Percentiles rank a stretch among this genome's conserved stretches.
Evolutionary conservation across 163 green algal genomes (phyloP).

Genomic region (Scenedesmus sp.): DNA sequence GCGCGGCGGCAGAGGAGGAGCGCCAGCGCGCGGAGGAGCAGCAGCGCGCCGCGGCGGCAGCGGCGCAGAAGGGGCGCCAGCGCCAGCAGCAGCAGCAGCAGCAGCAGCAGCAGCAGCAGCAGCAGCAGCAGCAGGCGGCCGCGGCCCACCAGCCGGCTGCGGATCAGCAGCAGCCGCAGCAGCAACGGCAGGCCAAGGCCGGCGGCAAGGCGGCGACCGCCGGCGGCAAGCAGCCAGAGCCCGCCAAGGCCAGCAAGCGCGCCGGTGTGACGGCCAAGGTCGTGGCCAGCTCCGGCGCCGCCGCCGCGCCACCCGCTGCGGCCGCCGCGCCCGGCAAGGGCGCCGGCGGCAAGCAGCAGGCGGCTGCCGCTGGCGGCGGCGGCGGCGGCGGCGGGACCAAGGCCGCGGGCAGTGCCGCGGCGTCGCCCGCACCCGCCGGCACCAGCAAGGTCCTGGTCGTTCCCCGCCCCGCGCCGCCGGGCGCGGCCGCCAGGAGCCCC

Average conservation of each 20-base stretch:
- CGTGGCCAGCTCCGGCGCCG: no score
- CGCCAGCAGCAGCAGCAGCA: constrained; percentile 26
- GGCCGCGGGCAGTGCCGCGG: no score
- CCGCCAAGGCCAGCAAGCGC: neutral
- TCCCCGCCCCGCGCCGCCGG: no score
- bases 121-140: constrained; percentile 1
- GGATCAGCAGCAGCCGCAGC: constrained; percentile 24
- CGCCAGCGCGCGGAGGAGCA: no score
- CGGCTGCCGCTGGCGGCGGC: neutral
- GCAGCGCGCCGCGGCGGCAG: no score
- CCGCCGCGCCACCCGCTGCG: neutral
- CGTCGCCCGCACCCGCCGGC: neutral
- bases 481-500: no score
- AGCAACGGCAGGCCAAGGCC: neutral
- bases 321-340: no score
- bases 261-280: no score
- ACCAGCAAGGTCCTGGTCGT: no score
- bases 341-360: no score
- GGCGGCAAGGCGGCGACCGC: neutral
- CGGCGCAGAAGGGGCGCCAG: constrained; percentile 6
- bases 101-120: constrained; percentile 6
- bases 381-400: constrained; percentile 12
- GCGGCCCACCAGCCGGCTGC: neutral
- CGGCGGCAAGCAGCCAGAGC: neutral
- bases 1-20: no score